Base-by-base conservation (phyloP, 306 rosid genomes). In the Comarum palustre region DNA sequence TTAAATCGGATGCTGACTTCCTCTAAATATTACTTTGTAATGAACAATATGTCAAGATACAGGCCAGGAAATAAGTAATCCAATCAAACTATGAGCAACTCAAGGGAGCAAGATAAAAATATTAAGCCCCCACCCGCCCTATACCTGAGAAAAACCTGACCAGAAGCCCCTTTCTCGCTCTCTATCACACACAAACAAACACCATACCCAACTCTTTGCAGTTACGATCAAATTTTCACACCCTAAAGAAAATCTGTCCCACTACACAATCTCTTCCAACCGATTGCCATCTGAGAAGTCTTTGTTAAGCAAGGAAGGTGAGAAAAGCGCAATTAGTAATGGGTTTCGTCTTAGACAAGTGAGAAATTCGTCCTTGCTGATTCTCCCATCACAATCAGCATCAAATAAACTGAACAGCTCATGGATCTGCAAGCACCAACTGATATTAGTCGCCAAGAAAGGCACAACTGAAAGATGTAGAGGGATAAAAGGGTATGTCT, bases 261-360 rank as follows among this genome's bases (percentile, higher is more conserved):
- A 80, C 84, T 82, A 91, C 24, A 80, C 77, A 61, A 80, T 84
- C 65, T 79, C 84, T 48, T 82, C 87, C 68, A 63, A 74, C 81
- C 81, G 76, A 73, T 62, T 50, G 14, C 60, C 46, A 45, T 46
- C 70, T 46, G 75, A 75, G 0, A 70, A 73, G 45, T 81, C 88
- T 31, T 81, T 82, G 34, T 62, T 79, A 73, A 66, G 72, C n/a
- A 75, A 82, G 74, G 79, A 86, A 61, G 87, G 82, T 20, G 80
- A 79, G 82, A 94, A 90, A 76, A 94, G 85, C 8, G 96, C 95
- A 42, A 88, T 80, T 66, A 94, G 83, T 81, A 94, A 86, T 50
- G 99, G 99, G 72, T 90, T 90, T 77, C 16, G 79, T 82, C 78
- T 85, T 31, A 94, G 81, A 78, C 91, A 86, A 43, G 85, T 48